phyloP scores from a whole-genome alignment of 345 rosid species.

The Odontarrhena argentea region DNA sequence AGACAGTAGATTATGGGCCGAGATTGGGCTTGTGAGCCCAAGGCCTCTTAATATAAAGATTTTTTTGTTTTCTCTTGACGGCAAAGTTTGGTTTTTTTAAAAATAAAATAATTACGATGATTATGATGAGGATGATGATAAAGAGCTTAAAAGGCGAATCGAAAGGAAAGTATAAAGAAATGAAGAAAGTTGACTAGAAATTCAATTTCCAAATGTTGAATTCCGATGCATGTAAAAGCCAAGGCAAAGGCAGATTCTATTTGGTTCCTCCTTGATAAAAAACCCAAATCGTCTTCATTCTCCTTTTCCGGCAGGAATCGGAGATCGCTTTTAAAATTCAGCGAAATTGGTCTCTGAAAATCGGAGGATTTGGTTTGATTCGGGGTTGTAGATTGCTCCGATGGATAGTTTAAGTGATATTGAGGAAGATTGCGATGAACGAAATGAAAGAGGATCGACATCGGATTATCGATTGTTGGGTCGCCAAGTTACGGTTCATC shows the following conservation, averaged over 20 bases:
- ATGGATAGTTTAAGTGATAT: slow-evolving; percentile 44
- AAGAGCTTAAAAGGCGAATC: neutral
- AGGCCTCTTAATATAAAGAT: neutral
- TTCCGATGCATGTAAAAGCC: slow-evolving; percentile 32
- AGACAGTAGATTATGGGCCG: slow-evolving; percentile 15
- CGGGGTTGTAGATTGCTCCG: neutral
- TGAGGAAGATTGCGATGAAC: slow-evolving; percentile 40
- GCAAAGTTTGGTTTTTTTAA: neutral
- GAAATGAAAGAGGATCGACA: slow-evolving; percentile 31
- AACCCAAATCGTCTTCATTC: neutral
- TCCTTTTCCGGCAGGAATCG: neutral
- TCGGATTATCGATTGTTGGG: slow-evolving; percentile 45
- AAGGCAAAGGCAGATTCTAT: neutral
- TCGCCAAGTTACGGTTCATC: slow-evolving; percentile 46
- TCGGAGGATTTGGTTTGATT: neutral
- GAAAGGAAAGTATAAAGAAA: slow-evolving; percentile 26
- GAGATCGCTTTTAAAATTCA: slow-evolving; percentile 21
- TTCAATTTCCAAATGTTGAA: slow-evolving; percentile 28
- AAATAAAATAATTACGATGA: neutral
- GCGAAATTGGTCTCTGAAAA: neutral
- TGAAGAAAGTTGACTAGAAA: slow-evolving; percentile 34
- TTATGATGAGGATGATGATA: neutral
- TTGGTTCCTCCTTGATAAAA: slow-evolving; percentile 16
- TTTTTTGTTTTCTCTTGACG: neutral
- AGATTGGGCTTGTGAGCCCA: neutral